phyloP scores from a whole-genome alignment of 768 basidiomycete genomes.

The Rhodotorula kratochvilovae region DNA sequence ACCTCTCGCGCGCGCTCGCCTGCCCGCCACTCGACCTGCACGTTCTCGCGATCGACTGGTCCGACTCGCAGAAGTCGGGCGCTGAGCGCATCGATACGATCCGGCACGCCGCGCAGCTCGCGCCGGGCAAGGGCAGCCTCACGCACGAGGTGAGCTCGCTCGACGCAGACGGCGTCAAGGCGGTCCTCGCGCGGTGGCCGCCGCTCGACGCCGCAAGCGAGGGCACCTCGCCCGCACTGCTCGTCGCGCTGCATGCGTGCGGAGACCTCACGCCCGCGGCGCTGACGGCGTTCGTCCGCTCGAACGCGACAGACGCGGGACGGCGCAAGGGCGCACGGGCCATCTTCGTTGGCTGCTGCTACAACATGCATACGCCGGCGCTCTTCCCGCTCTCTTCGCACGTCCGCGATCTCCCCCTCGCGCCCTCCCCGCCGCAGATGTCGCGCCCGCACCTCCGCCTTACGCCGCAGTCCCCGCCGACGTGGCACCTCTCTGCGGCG shows the following conservation, averaged over 20 bases:
- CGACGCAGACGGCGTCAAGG: slow-evolving; percentile 6
- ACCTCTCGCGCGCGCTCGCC: slow-evolving; percentile 34
- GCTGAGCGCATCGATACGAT: slow-evolving; percentile 28
- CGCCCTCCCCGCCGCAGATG: background rate
- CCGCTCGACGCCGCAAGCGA: background rate
- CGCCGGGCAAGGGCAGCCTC: slow-evolving; percentile 9
- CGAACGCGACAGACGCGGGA: background rate
- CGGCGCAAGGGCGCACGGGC: background rate
- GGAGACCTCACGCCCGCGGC: slow-evolving; percentile 31
- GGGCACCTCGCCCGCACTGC: background rate
- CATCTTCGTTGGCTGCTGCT: slow-evolving; percentile 35
- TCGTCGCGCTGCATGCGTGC: slow-evolving; percentile 36
- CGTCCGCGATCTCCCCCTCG: background rate
- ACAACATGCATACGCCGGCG: slow-evolving; percentile 26
- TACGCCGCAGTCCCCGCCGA: slow-evolving; percentile 29
- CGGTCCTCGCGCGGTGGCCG: slow-evolving; percentile 13
- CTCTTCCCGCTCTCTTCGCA: slow-evolving; percentile 1
- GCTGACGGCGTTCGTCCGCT: slow-evolving; percentile 18
- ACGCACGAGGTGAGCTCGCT: slow-evolving; percentile 30
- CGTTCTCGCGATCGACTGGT: slow-evolving; percentile 37
- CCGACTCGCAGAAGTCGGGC: slow-evolving; percentile 20
- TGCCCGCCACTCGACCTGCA: slow-evolving; percentile 24
- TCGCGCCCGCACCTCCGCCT: slow-evolving; percentile 28
- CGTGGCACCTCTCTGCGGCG: slow-evolving; percentile 13
- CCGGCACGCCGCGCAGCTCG: background rate